A percentile compares a stretch with the other conserved stretches of the same genome.
phyloP scores from a whole-genome alignment of 1,284 basidiomycete genomes.

The Pseudozyma pruni region DNA sequence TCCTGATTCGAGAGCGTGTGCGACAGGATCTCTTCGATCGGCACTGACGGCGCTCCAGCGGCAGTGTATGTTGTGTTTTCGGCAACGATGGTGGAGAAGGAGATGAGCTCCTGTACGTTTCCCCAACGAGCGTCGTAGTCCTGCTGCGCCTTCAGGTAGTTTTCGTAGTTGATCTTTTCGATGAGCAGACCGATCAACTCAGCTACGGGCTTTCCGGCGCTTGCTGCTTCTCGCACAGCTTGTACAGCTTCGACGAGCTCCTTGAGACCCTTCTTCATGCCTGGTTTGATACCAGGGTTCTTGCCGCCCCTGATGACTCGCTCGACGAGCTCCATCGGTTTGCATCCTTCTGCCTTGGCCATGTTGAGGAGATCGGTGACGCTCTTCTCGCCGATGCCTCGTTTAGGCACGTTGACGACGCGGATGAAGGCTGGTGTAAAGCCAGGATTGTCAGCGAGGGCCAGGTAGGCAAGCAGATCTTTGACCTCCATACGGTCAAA shows the following conservation, averaged over 20 bases:
- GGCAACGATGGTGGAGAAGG: conserved; percentile 53
- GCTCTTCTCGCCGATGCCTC: conserved; percentile 86
- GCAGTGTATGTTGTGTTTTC: conserved; percentile 13
- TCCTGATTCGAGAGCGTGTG: conserved; percentile 38
- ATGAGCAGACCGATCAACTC: conserved; percentile 76
- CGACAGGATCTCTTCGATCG: conserved; percentile 33
- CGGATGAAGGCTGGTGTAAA: conserved; percentile 79
- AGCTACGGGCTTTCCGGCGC: conserved; percentile 75
- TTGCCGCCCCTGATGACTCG: conserved; percentile 46
- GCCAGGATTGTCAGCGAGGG: conserved; percentile 80
- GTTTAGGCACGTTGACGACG: conserved; percentile 79
- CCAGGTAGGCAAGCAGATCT: conserved; percentile 81
- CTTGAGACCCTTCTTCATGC: conserved; percentile 75
- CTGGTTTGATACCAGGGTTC: conserved; percentile 75
- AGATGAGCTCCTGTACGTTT: conserved; percentile 82
- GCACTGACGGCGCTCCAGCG: conserved; percentile 6
- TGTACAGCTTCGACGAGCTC: conserved; percentile 75
- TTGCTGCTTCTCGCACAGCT: conserved; percentile 73
- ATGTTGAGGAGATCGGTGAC: conserved; percentile 74
- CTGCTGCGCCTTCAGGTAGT: conserved; percentile 75
- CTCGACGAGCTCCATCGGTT: conserved; percentile 73
- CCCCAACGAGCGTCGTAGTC: conserved; percentile 84
- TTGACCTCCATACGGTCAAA: conserved; percentile 83
- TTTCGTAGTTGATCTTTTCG: conserved; percentile 76
- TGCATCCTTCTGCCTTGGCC: conserved; percentile 73